Base-by-base conservation (phyloP, 2,329 filamentous ascomycete species). In the Ophiostoma ulmi region DNA sequence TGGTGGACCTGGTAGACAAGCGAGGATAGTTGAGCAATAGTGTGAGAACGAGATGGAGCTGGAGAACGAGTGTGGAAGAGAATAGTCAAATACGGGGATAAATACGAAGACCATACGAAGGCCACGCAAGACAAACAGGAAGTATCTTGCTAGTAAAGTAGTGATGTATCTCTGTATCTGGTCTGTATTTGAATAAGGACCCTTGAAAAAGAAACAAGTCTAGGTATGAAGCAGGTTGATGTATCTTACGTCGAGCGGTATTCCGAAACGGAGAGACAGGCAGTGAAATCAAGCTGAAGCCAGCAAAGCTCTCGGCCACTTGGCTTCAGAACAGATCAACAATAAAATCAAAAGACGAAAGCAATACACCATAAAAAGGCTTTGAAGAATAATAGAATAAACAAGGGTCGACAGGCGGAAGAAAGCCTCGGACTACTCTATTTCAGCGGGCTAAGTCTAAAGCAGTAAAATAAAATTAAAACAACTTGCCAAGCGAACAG, bases 321-420 rank as follows among this genome's bases (percentile, higher is more conserved):
- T 48, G 44, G 44, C 44, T 48, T 17, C 22, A 58, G 52, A 26
- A 14, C 44, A 58, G 22, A 58, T 58, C 22, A 58, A 20, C 44
- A 58, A 58, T 58, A 58, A 58, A 31, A 13, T 26, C 52, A 26
- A 58, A 58, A 58, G n/a, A 58, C n/a, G 52, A 58, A 58, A 58
- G 52, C 52, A 58, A 58, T 5, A 26, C 8, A 14, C 52, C 52
- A 58, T n/a, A 58, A 58, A 58, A 13, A 26, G 52, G 52, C 31
- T 26, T 26, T 58, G 14, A 22, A 58, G 44, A 1, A 55, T 0
- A 17, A 14, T 6, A 22, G n/a, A 55, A 58, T 31, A 58, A 22
- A 26, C 52, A 14, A 48, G 44, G 44, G 44, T n/a, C 44, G 22
- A 10, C 52, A 58, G 44, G 44, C 11, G 20, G 48, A n/a, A 55